Evolutionary conservation across 495 filamentous ascomycete genomes (phyloP).

Genomic region (Penicillium roqueforti): DNA sequence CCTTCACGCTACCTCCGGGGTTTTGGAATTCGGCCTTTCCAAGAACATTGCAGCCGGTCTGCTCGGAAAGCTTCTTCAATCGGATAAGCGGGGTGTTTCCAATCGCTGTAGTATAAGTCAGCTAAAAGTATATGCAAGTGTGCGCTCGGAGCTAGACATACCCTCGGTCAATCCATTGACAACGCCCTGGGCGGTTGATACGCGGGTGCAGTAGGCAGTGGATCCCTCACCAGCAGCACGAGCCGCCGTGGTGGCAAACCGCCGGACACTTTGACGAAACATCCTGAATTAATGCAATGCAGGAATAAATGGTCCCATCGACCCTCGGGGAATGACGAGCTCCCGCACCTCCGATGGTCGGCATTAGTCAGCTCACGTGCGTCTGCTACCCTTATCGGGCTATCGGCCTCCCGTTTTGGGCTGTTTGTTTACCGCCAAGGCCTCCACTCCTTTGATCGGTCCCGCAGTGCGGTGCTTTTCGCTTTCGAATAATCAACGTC

Average conservation of each 20-base stretch:
- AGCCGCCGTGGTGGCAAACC: conserved; percentile 52
- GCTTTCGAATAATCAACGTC: conserved; percentile 18
- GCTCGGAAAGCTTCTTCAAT: conserved; percentile 78
- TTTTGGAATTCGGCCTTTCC: conserved; percentile 99
- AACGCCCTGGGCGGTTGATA: conserved; percentile 80
- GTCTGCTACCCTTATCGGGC: conserved; percentile 30
- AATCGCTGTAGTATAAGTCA: conserved; percentile 60
- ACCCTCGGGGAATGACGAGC: conserved; percentile 9
- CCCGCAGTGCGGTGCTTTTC: conserved; percentile 25
- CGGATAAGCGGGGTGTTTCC: conserved; percentile 95
- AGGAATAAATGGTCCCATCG: conserved; percentile 3
- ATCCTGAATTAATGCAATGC: conserved; percentile 34
- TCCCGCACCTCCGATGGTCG: conserved; percentile 14
- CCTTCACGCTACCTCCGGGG: conserved; percentile 93
- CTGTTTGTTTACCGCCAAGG: conserved; percentile 46
- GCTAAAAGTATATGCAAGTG: not conserved
- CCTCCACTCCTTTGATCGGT: conserved; percentile 21
- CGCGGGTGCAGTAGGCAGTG: conserved; percentile 55
- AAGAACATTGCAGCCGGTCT: conserved; percentile 91
- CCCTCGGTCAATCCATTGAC: conserved; percentile 84
- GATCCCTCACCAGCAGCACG: conserved; percentile 50
- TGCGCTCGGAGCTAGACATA: conserved; percentile 36
- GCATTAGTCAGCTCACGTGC: conserved; percentile 22
- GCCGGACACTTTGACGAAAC: conserved; percentile 54
- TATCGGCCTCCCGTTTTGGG: conserved; percentile 38